Base-by-base conservation (phyloP, 805 yeast species). In the Metschnikowia continentalis region DNA sequence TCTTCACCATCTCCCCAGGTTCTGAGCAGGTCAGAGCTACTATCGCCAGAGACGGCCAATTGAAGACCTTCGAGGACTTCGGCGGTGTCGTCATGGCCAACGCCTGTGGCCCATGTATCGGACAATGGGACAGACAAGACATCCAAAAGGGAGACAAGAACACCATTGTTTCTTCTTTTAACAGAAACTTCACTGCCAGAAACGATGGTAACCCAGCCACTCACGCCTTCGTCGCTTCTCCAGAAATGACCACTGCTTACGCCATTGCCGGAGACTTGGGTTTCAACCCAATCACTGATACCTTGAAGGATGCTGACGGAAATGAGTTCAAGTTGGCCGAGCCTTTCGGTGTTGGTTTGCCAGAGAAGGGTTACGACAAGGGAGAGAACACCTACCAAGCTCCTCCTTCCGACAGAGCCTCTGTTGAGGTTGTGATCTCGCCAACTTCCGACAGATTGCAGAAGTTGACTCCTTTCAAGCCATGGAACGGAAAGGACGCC, bases 81-180 rank as follows among this genome's bases (percentile, higher is more conserved):
- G 97, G 97, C 62, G 98, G 96, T 70, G 80, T 86, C 54, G 97
- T 92, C 50, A 78, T 92, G 68, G 97, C 98, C 55, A 92, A 92
- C 69, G 98, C 98, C 53, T 92, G 98, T 80, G 98, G 98, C 67
- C 98, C 98, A 68, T 91, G 98, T 82, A 91, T 91, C 68, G 98
- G 98, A 67, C 97, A 92, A 80, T 92, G 98, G 98, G 97, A 91
- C 72, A 87, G 98, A 76, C 87, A 80, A 66, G 91, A 88, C 70
- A 83, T 89, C 71, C 84, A 88, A 79, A 90, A 88, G 80, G 94
- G 91, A 70, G 96, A 88, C 73, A 87, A 89, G 77, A 92, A 92
- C 82, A 92, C 97, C 64, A 92, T 92, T 73, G 92, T 92, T 65
- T 88, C 97, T 39, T 90, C 97, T 55, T 92, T 88, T 85, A 92